Base-by-base conservation (phyloP, 208 protist genomes). In the Perkinsela sp. region DNA sequence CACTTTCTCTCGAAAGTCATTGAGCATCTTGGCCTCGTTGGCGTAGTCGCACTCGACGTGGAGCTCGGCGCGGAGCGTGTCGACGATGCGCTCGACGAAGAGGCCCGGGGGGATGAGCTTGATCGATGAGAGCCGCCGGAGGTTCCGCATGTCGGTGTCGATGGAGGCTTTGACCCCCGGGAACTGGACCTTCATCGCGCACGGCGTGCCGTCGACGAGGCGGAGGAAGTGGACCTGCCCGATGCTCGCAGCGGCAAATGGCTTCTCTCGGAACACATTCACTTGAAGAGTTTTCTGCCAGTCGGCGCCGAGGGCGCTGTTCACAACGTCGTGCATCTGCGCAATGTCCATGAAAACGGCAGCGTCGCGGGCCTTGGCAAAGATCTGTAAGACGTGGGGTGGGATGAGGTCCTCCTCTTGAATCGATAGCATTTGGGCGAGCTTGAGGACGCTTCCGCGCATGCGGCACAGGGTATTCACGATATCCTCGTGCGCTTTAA, bases 401-500 rank as follows among this genome's bases (percentile, higher is more conserved):
- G 88, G 83, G 22, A 93, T 71, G 2, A 84, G 83, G 32, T 70
- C 76, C 69, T 93, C 84, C 71, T 92, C 89, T 70, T 85, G 78
- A 6, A 95, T 93, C 72, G 81, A 91, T 1, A 96, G 75, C 74
- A 96, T 91, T 80, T 97, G 94, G 0, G 92, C 94, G n/a, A 97
- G 80, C 72, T 97, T 97, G 68, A 97, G 30, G 1, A 83, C 85
- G 6, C 84, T 83, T 15, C 85, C 85, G 32, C 93, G 81, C 93
- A 97, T 97, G 31, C 87, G 83, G 69, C 92, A 94, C 29, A 97
- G 79, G 22, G 91, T 91, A 16, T 93, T 79, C 1, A 91, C 89
- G n/a, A 97, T 82, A 70, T 81, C 77, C 67, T 90, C 72, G 67
- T 88, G 82, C 0, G 77, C 75, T 28, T 71, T 40, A 32, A 69